Base-by-base conservation (phyloP, 2,329 filamentous ascomycete genomes). In the Fusarium annulatum region DNA sequence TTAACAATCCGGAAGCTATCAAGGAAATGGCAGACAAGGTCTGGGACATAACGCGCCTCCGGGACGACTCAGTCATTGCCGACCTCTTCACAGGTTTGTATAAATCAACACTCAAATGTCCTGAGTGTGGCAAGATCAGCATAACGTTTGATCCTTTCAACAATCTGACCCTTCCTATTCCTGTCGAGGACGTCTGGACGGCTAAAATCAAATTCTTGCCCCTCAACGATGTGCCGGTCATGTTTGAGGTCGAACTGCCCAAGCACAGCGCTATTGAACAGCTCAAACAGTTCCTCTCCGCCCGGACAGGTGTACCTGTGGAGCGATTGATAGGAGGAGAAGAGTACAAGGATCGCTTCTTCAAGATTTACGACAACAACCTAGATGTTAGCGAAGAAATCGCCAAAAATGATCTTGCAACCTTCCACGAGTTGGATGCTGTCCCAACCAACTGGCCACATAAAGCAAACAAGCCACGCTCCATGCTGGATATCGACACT, bases 101-200 rank as follows among this genome's bases (percentile, higher is more conserved):
- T 88, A 98, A 98, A 85, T 98, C 97, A 49, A 98, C 96, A 1
- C 89, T 99, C 72, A 92, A 96, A 72, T 99, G 96, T 79, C 96
- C 96, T 0, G 89, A 88, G 12, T 99, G 96, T 81, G 89, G 92
- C 76, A 99, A 98, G 84, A 93, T 98, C 82, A 98, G 95, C 88
- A 97, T 99, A 77, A 98, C 96, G 0, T 99, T 99, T 79, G 96
- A 99, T 80, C 96, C 96, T 1, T 99, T 97, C 86, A 98, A 95
- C 82, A 96, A 97, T 74, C 85, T 99, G 67, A 98, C 96, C 0
- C 85, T 99, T 30, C 96, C 97, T 64, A 85, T 99, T 39, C 96
- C 96, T 0, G 90, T 97, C 61, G 93, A 96, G 80, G 95, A 92
- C 73, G 88, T 94, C 49, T 97, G 94, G 93, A 87, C 86, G 66